Evolutionary conservation across 2,329 filamentous ascomycete species (phyloP), one percentile per base, ranked within the genome.

Genomic region (Tolypocladium tropicale): DNA sequence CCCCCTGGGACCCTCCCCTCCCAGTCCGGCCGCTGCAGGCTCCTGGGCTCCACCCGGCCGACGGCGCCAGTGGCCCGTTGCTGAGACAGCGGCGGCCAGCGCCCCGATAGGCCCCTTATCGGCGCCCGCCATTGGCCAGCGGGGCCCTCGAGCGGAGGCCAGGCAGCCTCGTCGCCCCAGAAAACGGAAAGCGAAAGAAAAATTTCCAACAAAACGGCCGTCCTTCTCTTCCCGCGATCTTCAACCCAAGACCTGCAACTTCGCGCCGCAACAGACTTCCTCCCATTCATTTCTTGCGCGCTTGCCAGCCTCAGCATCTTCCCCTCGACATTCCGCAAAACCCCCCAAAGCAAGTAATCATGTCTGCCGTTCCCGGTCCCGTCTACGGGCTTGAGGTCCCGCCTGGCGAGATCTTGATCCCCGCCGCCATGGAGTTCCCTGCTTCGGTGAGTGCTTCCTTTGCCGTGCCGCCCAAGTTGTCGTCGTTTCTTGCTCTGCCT

Each of bases 341-440:
- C 39, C 33, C 37, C 43, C 39, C 4, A 16, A 33, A 49, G 46
- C n/a, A 53, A 52, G 54, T 57, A 64, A 76, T 64, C 63, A 85
- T 85, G 82, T 76, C 80, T 72, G 71, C 78, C 61, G 68, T 80
- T 67, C 80, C 82, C 62, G 88, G 94, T 73, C 89, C 89, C 72
- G 81, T 97, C 71, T 99, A 94, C 72, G 91, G 92, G 75, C 87
- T 96, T 64, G 86, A 90, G 79, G 89, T 97, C 74, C 91, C 91
- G 65, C 81, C 89, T 65, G 90, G 88, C 69, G 89, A 90, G 74
- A 78, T 90, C 71, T 78, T 94, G 72, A 84, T 96, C 65, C 87
- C 90, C 63, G 90, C 89, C 57, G 78, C 85, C 61, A 80, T 85
- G 61, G 85, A 93, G 63, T 86, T 93, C 67, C 89, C 89, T 69